Percentiles rank a stretch among this genome's conserved stretches.
phyloP scores from a whole-genome alignment of 2,329 filamentous ascomycete genomes.

The Penicillium sp. region DNA sequence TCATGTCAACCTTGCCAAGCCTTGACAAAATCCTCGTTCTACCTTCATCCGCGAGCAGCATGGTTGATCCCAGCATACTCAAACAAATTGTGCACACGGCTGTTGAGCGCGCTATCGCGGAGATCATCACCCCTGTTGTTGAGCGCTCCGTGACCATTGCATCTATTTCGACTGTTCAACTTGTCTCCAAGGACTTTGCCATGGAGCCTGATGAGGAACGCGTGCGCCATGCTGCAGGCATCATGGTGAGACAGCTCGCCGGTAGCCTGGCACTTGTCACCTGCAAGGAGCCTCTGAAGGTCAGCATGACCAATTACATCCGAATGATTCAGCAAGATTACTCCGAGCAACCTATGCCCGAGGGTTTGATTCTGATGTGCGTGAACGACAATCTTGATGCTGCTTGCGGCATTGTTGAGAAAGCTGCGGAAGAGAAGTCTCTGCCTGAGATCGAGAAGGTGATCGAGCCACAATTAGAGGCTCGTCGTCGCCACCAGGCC shows the following conservation, averaged over 20 bases:
- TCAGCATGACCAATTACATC: constrained; percentile 97
- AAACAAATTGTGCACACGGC: constrained; percentile 76
- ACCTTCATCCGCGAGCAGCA: constrained; percentile 71
- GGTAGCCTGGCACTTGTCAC: constrained; percentile 95
- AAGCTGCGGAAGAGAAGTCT: constrained; percentile 89
- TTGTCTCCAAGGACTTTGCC: constrained; percentile 93
- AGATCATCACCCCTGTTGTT: constrained; percentile 96
- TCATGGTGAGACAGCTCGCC: constrained; percentile 90
- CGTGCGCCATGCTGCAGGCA: constrained; percentile 79
- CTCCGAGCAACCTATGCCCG: constrained; percentile 70
- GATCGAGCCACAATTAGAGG: constrained; percentile 74
- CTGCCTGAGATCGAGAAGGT: constrained; percentile 93
- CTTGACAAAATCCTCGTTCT: constrained; percentile 74
- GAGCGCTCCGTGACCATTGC: constrained; percentile 97
- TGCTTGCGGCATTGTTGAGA: constrained; percentile 90
- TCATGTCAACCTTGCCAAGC: constrained; percentile 78
- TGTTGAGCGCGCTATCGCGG: constrained; percentile 82
- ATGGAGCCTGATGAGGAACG: constrained; percentile 88
- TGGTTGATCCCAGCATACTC: constrained; percentile 65
- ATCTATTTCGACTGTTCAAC: constrained; percentile 90
- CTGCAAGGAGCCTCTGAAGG: constrained; percentile 91
- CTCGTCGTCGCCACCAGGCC: constrained; percentile 69
- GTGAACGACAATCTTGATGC: constrained; percentile 96
- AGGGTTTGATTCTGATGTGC: constrained; percentile 96
- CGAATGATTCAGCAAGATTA: constrained; percentile 70